phyloP scores from a whole-genome alignment of 2,329 filamentous ascomycete species.

The Tolypocladium paradoxum region DNA sequence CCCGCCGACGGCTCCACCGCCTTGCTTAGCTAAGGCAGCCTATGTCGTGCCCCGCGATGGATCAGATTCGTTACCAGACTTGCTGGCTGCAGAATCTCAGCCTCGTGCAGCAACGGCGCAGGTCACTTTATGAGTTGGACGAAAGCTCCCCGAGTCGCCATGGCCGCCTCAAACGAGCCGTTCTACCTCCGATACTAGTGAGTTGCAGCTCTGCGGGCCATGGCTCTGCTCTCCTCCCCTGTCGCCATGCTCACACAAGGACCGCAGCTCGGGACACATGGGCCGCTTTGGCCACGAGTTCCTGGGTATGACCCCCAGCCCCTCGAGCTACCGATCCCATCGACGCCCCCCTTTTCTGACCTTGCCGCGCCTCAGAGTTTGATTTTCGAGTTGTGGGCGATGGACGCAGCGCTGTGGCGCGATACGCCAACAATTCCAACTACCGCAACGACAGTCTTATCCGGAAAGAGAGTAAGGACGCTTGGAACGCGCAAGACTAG shows the following conservation, averaged over 20 bases:
- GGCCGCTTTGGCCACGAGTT: conserved; percentile 98
- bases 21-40: background rate
- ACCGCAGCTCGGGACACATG: conserved; percentile 80
- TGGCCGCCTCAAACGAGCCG: conserved; percentile 62
- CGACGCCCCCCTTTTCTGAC: background rate
- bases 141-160: conserved; percentile 21
- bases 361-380: conserved; percentile 56
- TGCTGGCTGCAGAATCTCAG: background rate
- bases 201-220: conserved; percentile 22
- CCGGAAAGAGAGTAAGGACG: conserved; percentile 86
- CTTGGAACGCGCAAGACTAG: background rate
- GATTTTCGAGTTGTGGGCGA: conserved; percentile 90
- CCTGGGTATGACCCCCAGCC: conserved; percentile 48
- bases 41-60: background rate
- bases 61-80: background rate
- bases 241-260: background rate
- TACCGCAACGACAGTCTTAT: conserved; percentile 98
- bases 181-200: conserved; percentile 99
- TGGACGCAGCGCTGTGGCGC: conserved; percentile 81
- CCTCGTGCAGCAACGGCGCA: background rate
- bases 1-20: background rate
- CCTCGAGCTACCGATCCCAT: background rate
- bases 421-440: conserved; percentile 99
- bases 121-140: background rate
- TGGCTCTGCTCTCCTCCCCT: background rate